Evolutionary conservation across 495 filamentous ascomycete species (phyloP).

Genomic region (Pyrenula massariospora): DNA sequence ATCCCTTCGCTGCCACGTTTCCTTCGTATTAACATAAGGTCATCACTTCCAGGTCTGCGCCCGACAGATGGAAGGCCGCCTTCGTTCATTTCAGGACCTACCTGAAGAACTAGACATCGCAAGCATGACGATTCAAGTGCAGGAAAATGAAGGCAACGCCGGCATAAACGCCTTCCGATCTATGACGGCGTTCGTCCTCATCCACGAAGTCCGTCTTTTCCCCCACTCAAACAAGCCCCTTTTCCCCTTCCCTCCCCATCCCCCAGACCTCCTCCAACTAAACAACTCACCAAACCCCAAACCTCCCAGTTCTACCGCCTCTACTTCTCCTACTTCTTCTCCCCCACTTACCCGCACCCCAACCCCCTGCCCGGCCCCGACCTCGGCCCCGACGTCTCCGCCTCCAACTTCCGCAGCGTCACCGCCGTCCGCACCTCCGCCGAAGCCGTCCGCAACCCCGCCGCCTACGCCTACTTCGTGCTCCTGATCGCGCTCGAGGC

Average conservation of each 20-base stretch:
- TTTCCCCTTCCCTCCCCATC: too few relatives aligned
- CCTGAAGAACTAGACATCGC: not conserved
- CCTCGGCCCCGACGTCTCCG: not conserved
- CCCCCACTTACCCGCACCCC: not conserved
- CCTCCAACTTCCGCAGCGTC: not conserved
- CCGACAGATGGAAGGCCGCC: not conserved
- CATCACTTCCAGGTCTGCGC: not conserved
- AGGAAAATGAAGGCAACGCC: not conserved
- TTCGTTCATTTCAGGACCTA: not conserved
- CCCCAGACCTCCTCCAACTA: not conserved
- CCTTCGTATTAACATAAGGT: not conserved
- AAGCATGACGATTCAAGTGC: not conserved
- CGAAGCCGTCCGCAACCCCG: not conserved
- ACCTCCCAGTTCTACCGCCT: not conserved
- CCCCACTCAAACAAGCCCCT: too few relatives aligned
- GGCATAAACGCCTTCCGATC: not conserved
- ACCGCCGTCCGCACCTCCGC: not conserved
- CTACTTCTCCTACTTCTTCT: not conserved
- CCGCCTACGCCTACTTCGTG: not conserved
- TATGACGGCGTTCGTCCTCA: not conserved
- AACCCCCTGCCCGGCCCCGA: not conserved
- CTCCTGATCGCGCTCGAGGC: not conserved
- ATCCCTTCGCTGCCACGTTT: not conserved
- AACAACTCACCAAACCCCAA: not conserved
- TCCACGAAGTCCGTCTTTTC: not conserved